Evolutionary conservation across 306 rosid species (phyloP).

Genomic region (Crataegus laevigata): DNA sequence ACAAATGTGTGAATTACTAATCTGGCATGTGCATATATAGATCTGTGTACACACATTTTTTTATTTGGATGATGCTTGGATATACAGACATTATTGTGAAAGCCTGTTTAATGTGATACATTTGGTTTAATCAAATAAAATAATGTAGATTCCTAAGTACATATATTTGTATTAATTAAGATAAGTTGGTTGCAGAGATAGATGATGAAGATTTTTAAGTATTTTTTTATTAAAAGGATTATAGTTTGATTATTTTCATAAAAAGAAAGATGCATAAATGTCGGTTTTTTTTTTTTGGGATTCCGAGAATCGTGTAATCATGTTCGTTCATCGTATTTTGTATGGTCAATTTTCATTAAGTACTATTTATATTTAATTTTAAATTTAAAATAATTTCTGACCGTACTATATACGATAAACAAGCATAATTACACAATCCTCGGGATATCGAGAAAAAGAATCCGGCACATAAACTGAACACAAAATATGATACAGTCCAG

Average conservation of each 20-base stretch:
- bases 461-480: too few relatives aligned
- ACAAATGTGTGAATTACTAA: neutral
- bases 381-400: too few relatives aligned
- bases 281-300: too few relatives aligned
- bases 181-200: conserved; percentile 1
- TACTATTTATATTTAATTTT: too few relatives aligned
- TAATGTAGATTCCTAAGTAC: neutral
- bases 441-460: fast-evolving
- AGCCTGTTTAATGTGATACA: neutral
- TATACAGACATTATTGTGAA: neutral
- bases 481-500: neutral
- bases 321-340: fast-evolving
- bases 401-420: fast-evolving
- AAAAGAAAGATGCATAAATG: too few relatives aligned
- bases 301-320: fast-evolving
- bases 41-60: neutral
- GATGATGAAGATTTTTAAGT: neutral
- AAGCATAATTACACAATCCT: too few relatives aligned
- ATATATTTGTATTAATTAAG: neutral
- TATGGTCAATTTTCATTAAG: too few relatives aligned
- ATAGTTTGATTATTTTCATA: neutral
- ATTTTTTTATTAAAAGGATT: neutral
- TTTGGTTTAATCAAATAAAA: neutral
- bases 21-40: neutral
- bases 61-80: neutral